Evolutionary conservation across 768 basidiomycete genomes (phyloP).

Genomic region (Lactarius sanguifluus): DNA sequence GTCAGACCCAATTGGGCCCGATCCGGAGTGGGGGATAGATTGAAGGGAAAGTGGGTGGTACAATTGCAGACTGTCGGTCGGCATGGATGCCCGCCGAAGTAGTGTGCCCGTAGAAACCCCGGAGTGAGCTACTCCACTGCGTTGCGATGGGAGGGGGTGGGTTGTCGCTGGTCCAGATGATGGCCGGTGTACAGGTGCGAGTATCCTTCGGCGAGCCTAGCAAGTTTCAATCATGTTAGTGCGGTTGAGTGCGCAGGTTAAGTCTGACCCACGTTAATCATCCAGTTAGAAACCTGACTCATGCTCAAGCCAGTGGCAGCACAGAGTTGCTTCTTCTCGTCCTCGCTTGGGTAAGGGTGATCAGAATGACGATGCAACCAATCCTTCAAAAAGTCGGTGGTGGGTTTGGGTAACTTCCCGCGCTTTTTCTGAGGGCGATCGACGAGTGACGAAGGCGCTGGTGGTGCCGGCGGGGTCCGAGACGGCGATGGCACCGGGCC

Average conservation of each 20-base stretch:
- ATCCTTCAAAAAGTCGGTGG: conserved; percentile 84
- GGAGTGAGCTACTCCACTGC: conserved; percentile 27
- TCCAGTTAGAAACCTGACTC: conserved; percentile 91
- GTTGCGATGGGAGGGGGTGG: conserved; percentile 56
- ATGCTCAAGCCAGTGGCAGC: conserved; percentile 84
- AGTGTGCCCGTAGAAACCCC: conserved; percentile 29
- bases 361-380: conserved; percentile 88
- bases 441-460: conserved; percentile 56
- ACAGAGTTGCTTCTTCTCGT: conserved; percentile 88
- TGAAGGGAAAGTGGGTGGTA: conserved; percentile 81
- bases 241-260: conserved; percentile 16
- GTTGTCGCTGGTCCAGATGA: conserved; percentile 77
- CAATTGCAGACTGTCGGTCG: conserved; percentile 68
- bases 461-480: conserved; percentile 41
- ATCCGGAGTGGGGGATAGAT: conserved; percentile 39
- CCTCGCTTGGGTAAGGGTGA: conserved; percentile 86
- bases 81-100: conserved; percentile 62
- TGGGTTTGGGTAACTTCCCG: conserved; percentile 87
- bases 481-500: conserved; percentile 49
- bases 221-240: conserved; percentile 25
- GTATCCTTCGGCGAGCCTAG: conserved; percentile 78
- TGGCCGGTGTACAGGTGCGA: conserved; percentile 77
- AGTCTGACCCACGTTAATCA: conserved; percentile 71
- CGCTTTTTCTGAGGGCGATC: conserved; percentile 80
- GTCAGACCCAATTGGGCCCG: conserved; percentile 26